Base-by-base conservation (phyloP, 257 asterid genomes). In the Anisodus acutangulus region DNA sequence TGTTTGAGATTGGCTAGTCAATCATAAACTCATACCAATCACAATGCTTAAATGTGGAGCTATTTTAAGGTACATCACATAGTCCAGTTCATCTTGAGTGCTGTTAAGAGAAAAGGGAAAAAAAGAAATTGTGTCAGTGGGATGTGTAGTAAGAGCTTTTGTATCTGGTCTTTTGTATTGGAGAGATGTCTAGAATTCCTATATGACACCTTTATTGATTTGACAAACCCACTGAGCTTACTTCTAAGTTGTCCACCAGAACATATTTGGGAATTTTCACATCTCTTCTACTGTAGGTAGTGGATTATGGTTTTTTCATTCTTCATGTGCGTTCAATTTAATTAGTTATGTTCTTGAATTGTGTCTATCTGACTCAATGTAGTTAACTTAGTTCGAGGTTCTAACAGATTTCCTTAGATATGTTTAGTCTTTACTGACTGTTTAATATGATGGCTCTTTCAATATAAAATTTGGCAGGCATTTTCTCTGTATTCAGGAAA, bases 21-120 rank as follows among this genome's bases (percentile, higher is more conserved):
- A 62, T 54, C 62, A 76, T 76, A 51, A n/a, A 6, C 6, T 76
- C 62, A 76, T 49, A 76, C 43, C 31, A 22, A 76, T 26, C 81
- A 51, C 81, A 26, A 26, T 12, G 45, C 13, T 51, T 76, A 76
- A 26, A 51, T 51, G 13, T 13, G 63, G 63, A 76, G 26, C 63
- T 51, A 51, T 76, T 31, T 74, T 12, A 76, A 49, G 60, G 60
- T 19, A 74, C 39, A 74, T 74, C 60, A 19, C 80, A 74, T 51
- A 49, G 49, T 19, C 80, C 19, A 22, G 60, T 74, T 74, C 43
- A 47, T 74, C 60, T 19, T 19, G 80, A 47, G 60, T 72, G 80
- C 60, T 47, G 60, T 74, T 47, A 47, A 72, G 60, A 74, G 80
- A 74, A 70, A 70, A 74, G 80, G 80, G n/a, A 13, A 47, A 5